phyloP scores from a whole-genome alignment of 2,329 filamentous ascomycete genomes.

The Gremmenia infestans region DNA sequence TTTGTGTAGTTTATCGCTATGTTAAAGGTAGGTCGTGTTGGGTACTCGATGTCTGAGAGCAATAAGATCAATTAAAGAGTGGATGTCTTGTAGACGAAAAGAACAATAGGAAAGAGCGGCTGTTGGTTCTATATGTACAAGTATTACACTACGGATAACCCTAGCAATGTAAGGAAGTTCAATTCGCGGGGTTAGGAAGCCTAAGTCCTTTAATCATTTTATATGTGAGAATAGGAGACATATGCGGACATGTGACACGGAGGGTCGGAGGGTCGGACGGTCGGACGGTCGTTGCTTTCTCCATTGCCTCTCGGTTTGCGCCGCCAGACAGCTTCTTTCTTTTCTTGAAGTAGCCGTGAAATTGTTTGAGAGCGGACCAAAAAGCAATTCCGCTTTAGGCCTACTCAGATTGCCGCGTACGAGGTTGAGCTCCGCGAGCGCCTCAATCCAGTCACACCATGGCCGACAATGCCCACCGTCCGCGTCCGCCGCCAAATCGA shows the following conservation, averaged over 20 bases:
- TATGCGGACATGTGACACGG: constrained; percentile 12
- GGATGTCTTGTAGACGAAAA: not conserved
- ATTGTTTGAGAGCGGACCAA: not conserved
- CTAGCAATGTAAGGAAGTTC: too few relatives aligned
- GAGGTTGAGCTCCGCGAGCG: constrained; percentile 15
- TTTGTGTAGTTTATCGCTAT: too few relatives aligned
- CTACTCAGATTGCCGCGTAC: not conserved
- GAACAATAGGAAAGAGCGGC: too few relatives aligned
- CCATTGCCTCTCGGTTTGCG: constrained; percentile 13
- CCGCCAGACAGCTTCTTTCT: constrained; percentile 17
- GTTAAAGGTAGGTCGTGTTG: too few relatives aligned
- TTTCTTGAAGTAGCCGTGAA: not conserved
- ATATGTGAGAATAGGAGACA: constrained; percentile 11
- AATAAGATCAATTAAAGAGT: too few relatives aligned
- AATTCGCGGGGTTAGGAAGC: too few relatives aligned
- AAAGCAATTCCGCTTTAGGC: not conserved
- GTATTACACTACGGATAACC: constrained; percentile 1
- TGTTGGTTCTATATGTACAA: too few relatives aligned
- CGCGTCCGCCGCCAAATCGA: constrained; percentile 21
- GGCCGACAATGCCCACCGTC: constrained; percentile 24
- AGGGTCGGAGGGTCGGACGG: constrained; percentile 18
- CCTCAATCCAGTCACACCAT: constrained; percentile 17
- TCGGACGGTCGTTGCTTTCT: constrained; percentile 15
- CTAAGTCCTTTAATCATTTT: constrained; percentile 4
- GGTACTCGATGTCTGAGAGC: too few relatives aligned